Evolutionary conservation across 2,329 filamentous ascomycete genomes (phyloP).

Genomic region (Verticillium longisporum): DNA sequence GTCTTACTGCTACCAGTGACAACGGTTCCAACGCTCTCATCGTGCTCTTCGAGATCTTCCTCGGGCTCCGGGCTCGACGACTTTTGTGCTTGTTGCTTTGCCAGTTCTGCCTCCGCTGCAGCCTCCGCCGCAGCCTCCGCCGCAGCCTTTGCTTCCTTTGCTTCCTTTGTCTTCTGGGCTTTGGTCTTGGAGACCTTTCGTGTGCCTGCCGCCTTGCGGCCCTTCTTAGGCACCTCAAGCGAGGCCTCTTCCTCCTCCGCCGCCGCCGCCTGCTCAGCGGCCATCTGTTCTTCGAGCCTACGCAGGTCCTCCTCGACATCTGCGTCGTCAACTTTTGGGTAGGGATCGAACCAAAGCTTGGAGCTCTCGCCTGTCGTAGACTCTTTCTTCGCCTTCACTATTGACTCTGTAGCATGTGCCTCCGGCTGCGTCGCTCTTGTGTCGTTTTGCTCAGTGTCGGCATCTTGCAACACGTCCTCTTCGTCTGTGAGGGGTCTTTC

Average conservation of each 20-base stretch:
- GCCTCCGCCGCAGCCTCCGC: neutral
- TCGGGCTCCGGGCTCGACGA: neutral
- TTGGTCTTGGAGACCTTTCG: slow-evolving; percentile 47
- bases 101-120: neutral
- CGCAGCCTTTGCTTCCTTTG: slow-evolving; percentile 5
- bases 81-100: neutral
- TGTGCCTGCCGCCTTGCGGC: slow-evolving; percentile 39
- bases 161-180: slow-evolving; percentile 33
- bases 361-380: slow-evolving; percentile 10
- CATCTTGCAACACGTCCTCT: slow-evolving; percentile 40
- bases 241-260: slow-evolving; percentile 12
- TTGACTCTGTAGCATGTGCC: slow-evolving; percentile 19
- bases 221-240: slow-evolving; percentile 46
- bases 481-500: slow-evolving; percentile 49
- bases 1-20: slow-evolving; percentile 16
- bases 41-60: neutral
- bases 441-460: slow-evolving; percentile 34
- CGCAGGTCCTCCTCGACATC: slow-evolving; percentile 44
- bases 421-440: slow-evolving; percentile 3
- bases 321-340: slow-evolving; percentile 36
- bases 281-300: slow-evolving; percentile 43
- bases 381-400: slow-evolving; percentile 18
- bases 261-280: slow-evolving; percentile 1
- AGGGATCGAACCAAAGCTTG: slow-evolving; percentile 35
- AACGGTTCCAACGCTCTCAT: slow-evolving; percentile 20